Evolutionary conservation across 2,329 filamentous ascomycete species (phyloP), one percentile per base, ranked within the genome.

Genomic region (Fusarium duplospermum): DNA sequence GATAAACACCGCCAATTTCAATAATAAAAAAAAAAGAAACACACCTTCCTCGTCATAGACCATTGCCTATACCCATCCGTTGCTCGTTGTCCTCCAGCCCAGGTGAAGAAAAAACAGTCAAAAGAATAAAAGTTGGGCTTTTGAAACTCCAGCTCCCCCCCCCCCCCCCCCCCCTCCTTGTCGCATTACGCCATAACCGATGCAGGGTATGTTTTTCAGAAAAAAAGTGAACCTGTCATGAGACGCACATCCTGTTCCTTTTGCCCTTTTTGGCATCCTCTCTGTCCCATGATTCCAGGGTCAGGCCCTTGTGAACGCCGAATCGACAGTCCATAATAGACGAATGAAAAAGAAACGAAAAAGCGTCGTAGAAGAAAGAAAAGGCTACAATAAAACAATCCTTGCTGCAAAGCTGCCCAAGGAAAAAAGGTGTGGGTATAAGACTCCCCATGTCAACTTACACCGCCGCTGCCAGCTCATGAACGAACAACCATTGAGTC

Each of bases 121-220:
- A 57, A 65, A 62, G 35, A 56, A 62, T 47, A 64, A 70, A 67
- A 63, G 27, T 54, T 47, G 63, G 67, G 47, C 69, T 74, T 74
- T 70, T 72, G 50, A 63, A 76, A 77, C 72, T 72, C 72, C 68
- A 67, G 64, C 66, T 66, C 56, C 35, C 67, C 57, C 61, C 42
- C 52, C 69, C 62, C 59, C n/a, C n/a, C n/a, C 38, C 20, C 42
- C 52, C 69, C 62, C 59, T 57, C 69, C 66, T 64, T 64, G 45
- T 73, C 47, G 67, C 64, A 33, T 66, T 75, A 67, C 77, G 77
- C 77, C 77, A 59, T 73, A 71, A 75, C 74, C 65, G 67, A 79
- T 79, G 77, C 74, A 75, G 77, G 77, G 75, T 79, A 79, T 79
- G 76, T 52, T 52, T 77, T 78, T 71, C 67, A 67, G 76, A 52